phyloP scores from a whole-genome alignment of 2,329 filamentous ascomycete species.

The Venturia pyrina region DNA sequence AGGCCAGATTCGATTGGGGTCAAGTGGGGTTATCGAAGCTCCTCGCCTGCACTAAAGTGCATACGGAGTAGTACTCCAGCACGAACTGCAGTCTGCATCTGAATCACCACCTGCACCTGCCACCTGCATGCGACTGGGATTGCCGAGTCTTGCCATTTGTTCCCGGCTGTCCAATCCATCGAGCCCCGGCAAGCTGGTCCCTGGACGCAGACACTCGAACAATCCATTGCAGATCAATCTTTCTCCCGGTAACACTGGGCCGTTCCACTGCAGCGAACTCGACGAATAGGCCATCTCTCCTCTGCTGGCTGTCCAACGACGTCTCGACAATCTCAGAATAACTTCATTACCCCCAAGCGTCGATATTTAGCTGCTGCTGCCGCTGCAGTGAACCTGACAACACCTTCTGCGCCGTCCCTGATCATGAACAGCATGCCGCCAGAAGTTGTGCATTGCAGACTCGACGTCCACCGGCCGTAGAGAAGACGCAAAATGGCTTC shows the following conservation, averaged over 20 bases:
- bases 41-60: neutral
- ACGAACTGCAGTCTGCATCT: neutral
- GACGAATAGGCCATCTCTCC: neutral
- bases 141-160: neutral
- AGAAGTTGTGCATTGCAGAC: neutral
- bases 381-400: neutral
- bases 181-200: neutral
- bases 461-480: neutral
- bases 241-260: neutral
- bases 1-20: neutral
- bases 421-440: neutral
- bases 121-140: neutral
- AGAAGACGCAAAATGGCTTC: neutral
- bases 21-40: neutral
- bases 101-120: neutral
- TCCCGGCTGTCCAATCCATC: neutral
- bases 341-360: neutral
- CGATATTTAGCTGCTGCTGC: neutral
- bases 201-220: neutral
- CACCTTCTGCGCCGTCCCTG: neutral
- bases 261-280: neutral
- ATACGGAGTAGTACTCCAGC: neutral
- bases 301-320: neutral
- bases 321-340: neutral
- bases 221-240: neutral